Evolutionary conservation across 257 asterid species (phyloP).

Genomic region (Fraxinus quadrangulata): DNA sequence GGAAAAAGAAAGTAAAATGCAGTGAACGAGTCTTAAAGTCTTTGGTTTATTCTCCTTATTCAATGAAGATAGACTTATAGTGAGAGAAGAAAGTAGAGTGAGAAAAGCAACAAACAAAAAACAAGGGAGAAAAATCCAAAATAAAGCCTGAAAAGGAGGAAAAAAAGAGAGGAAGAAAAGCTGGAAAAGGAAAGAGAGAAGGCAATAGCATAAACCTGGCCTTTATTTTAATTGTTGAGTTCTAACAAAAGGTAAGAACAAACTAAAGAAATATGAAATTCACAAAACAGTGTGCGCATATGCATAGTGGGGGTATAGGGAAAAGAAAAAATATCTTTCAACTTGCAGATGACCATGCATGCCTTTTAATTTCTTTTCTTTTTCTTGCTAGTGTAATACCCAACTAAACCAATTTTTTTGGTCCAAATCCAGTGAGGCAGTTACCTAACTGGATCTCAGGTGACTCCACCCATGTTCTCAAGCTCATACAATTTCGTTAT

Average conservation of each 20-base stretch:
- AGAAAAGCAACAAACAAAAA: background rate
- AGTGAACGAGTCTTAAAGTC: background rate
- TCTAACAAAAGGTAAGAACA: background rate
- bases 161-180: background rate
- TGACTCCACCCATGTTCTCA: background rate
- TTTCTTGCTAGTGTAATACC: background rate
- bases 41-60: background rate
- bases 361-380: background rate
- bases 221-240: background rate
- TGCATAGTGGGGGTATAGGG: background rate
- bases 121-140: background rate
- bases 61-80: background rate
- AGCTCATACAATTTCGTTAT: background rate
- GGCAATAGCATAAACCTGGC: background rate
- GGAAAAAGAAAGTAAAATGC: too few species aligned
- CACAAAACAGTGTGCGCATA: too few species aligned
- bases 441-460: background rate
- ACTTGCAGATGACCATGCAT: background rate
- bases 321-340: background rate
- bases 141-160: background rate
- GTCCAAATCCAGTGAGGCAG: background rate
- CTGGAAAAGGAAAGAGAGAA: background rate
- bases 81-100: background rate
- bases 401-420: background rate
- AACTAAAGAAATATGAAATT: too few species aligned